Base-by-base conservation (phyloP, 371 early-diverging fungal species). In the Syncephalis plumigaleata region DNA sequence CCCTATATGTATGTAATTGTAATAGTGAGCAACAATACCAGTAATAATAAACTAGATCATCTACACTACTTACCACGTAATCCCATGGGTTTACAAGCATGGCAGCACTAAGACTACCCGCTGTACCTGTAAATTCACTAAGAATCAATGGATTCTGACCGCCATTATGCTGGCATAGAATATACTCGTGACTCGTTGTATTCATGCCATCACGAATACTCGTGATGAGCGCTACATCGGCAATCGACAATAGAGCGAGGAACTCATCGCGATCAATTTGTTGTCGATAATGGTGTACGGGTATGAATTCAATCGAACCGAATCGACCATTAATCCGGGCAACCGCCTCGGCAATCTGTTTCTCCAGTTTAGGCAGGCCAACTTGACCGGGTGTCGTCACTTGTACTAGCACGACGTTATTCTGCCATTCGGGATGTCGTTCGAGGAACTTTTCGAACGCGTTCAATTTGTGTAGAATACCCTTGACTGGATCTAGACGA, bases 151-250 rank as follows among this genome's bases (percentile, higher is more conserved):
- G 83, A 0, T 90, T 91, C 51, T 80, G 70, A 42, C 84, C 84
- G 43, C 87, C 84, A 22, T 62, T 46, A 18, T 40, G 16, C 59
- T 98, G 97, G 63, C 95, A 98, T 48, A 96, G 80, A 42, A 98
- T 79, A 66, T 88, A 99, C 61, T 99, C 99, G 49, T 96, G 82
- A 37, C 89, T 81, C 1, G 95, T 93, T 8, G 98, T 86, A 64
- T 98, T 99, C 98, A 99, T 98, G 42, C 99, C 99, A 65, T 99
- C 99, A 20, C 97, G 75, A 15, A 96, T 71, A 26, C 90, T 78
- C 0, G 98, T 98, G 51, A 98, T 89, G 23, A 98, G 59, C 26
- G 87, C 91, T 5, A 87, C 82, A 66, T 99, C 97, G 5, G 97
- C 94, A 3, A 89, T 72, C 4, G 82, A 77, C 38, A 98, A 71